Percentiles rank a stretch among this genome's conserved stretches.
Conservation (phyloP, 495 filamentous ascomycete species). For the Lophiotrema nucula region DNA sequence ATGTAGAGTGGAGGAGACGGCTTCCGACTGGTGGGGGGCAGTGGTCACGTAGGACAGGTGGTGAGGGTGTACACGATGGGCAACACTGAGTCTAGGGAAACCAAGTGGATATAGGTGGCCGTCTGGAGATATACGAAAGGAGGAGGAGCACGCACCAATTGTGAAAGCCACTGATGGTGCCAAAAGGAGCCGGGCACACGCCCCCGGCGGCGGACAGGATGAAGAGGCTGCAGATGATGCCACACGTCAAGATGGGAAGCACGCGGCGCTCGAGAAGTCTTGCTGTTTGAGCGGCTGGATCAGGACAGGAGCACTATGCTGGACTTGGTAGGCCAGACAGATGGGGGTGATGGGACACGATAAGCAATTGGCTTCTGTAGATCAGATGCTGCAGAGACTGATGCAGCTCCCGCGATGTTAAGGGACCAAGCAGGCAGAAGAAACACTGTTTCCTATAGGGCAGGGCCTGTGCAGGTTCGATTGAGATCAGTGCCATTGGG, state of each 20-base stretch:
- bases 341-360: slow-evolving; percentile 16
- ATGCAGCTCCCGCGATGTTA: neutral
- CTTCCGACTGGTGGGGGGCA: neutral
- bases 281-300: neutral
- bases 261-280: slow-evolving; percentile 1
- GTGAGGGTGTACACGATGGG: slow-evolving; percentile 5
- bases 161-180: neutral
- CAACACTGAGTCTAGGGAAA: neutral
- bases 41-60: slow-evolving; percentile 11
- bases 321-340: neutral
- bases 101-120: slow-evolving; percentile 13
- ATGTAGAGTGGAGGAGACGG: slow-evolving; percentile 1
- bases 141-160: slow-evolving; percentile 19
- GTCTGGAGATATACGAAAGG: slow-evolving; percentile 27
- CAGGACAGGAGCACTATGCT: slow-evolving; percentile 3
- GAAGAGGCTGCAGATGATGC: slow-evolving; percentile 19
- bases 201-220: neutral
- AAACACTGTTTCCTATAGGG: slow-evolving; percentile 12
- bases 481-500: slow-evolving; percentile 24
- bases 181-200: slow-evolving; percentile 1
- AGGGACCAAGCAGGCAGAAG: slow-evolving; percentile 4
- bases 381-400: slow-evolving; percentile 22
- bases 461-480: slow-evolving; percentile 2
- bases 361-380: slow-evolving; percentile 26
- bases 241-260: slow-evolving; percentile 3